These are phyloP conservation scores for Fusarium sambucinum DNA, from an alignment of 2,329 filamentous ascomycete genomes.

Conservation along the genomic window DNA sequence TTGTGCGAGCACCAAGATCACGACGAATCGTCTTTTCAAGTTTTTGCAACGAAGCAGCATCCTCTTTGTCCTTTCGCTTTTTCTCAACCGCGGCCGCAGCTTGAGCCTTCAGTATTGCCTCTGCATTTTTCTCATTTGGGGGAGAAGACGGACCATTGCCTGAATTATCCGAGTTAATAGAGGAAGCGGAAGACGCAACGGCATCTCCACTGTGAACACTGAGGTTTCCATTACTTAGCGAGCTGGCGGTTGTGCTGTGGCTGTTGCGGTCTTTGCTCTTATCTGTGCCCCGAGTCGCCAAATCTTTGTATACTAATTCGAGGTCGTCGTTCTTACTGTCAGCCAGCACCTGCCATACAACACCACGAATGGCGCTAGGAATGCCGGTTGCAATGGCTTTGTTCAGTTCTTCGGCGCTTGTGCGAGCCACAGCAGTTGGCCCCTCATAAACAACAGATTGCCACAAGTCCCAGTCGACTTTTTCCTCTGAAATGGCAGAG, in stretches of 20 bases:
- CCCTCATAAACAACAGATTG: conserved; percentile 96
- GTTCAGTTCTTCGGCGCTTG: conserved; percentile 90
- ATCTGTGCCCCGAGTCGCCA: conserved; percentile 83
- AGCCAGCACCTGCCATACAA: conserved; percentile 97
- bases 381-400: conserved; percentile 93
- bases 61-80: conserved; percentile 83
- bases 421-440: conserved; percentile 85
- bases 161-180: conserved; percentile 82
- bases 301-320: conserved; percentile 85
- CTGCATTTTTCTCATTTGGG: conserved; percentile 71
- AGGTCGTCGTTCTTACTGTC: conserved; percentile 95
- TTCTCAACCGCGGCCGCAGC: conserved; percentile 73
- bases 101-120: conserved; percentile 74
- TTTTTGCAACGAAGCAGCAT: conserved; percentile 78
- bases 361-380: conserved; percentile 93
- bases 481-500: conserved; percentile 74
- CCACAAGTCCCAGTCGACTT: conserved; percentile 99
- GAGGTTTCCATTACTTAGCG: conserved; percentile 66
- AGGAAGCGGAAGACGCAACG: conserved; percentile 83
- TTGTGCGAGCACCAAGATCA: conserved; percentile 91
- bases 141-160: conserved; percentile 68
- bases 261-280: conserved; percentile 77
- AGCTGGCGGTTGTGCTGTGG: conserved; percentile 64
- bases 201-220: conserved; percentile 73
- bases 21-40: conserved; percentile 92